Evolutionary conservation across 139 green algal genomes (phyloP).

Genomic region (Dunaliella primolecta): DNA sequence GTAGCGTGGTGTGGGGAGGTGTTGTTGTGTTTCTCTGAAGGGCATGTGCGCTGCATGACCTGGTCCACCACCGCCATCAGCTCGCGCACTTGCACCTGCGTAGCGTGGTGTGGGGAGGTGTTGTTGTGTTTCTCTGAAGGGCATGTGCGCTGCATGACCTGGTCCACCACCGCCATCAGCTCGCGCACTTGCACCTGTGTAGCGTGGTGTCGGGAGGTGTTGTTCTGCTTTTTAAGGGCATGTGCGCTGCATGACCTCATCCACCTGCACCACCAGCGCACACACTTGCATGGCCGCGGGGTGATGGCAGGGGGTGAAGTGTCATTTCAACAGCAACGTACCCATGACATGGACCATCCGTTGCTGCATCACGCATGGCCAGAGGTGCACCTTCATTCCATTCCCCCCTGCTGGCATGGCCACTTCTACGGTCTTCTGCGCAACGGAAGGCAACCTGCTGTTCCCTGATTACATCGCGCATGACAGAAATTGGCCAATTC

Average conservation of each 20-base stretch:
- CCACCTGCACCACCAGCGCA: slow-evolving; percentile 34
- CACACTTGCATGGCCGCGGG: neutral
- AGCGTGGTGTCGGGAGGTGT: neutral
- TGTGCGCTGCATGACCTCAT: slow-evolving; percentile 39
- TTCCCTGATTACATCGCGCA: too few relatives aligned
- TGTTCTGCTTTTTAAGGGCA: neutral
- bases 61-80: slow-evolving; percentile 46
- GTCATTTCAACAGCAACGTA: too few relatives aligned
- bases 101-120: neutral
- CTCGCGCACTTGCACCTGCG: neutral
- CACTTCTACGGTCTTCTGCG: too few relatives aligned
- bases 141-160: slow-evolving; percentile 36
- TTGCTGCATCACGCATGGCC: too few relatives aligned
- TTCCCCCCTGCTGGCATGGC: too few relatives aligned
- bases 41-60: slow-evolving; percentile 28
- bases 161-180: slow-evolving; percentile 42
- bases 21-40: neutral
- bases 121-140: neutral
- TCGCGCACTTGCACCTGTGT: neutral
- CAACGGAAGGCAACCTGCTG: too few relatives aligned
- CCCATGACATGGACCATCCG: too few relatives aligned
- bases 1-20: neutral
- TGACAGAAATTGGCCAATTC: too few relatives aligned
- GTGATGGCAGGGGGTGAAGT: neutral
- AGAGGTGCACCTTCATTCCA: too few relatives aligned